Evolutionary conservation across 1,139 yeast species (phyloP), one percentile per base, ranked within the genome.

Genomic region (Debaryomyces robertsiae): DNA sequence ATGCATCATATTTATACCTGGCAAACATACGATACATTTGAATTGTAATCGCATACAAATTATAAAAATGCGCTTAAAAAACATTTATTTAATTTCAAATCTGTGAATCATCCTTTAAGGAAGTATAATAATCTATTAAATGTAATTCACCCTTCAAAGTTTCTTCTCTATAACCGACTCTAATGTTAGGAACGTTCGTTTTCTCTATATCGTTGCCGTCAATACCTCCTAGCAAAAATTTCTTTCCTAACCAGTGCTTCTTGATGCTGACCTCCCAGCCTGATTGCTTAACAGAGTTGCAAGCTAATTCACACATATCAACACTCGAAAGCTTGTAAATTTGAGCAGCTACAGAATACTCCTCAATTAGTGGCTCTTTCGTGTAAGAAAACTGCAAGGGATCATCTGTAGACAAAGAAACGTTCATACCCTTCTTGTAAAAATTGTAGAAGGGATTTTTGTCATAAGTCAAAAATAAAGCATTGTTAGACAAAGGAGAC

Each of bases 401-500:
- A 54, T 73, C 79, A 48, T 75, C 57, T 79, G 99, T 75, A 1
- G 97, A 90, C 41, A 93, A 72, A 0, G 97, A 88, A 28, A 93
- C 96, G 57, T 91, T 93, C 61, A 93, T 70, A 1, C 99, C 99
- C 57, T 93, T 82, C 60, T 84, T 84, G 75, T 91, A 93, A 61
- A 89, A 94, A 50, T 80, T 75, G 53, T 85, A 83, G 74, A 93
- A 90, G 19, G 98, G 98, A 60, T 33, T 96, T 79, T 93, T 93
- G 58, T 93, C 98, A 58, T 93, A 94, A 0, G 96, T 88, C 64
- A 94, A 75, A 61, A 94, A 94, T 57, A 94, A 74, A 0, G 98
- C 98, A 63, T 94, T 94, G 69, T 94, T 94, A 10, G 96, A 88
- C 51, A 94, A 71, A 35, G 99, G 99, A 5, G 97, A 90, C 98